Evolutionary conservation across 768 basidiomycete species (phyloP).

Genomic region (Chalciporus piperatus): DNA sequence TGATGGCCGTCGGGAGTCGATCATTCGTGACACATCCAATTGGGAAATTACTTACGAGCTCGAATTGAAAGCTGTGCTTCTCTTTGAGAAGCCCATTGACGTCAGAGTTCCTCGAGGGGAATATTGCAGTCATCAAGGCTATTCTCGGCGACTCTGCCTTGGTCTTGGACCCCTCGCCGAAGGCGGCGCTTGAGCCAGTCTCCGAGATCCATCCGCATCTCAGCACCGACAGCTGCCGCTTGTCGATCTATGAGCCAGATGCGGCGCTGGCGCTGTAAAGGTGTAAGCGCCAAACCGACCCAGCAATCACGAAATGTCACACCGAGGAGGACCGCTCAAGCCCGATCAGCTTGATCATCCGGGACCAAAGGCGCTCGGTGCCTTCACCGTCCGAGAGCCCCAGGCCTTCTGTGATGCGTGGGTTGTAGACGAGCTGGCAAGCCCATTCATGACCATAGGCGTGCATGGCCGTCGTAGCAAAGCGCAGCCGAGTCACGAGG

Average conservation of each 20-base stretch:
- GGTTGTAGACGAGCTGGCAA: too few relatives aligned
- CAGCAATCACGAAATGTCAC: slow-evolving; percentile 3
- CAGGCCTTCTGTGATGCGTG: too few relatives aligned
- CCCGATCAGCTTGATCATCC: slow-evolving; percentile 32
- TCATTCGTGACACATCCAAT: too few relatives aligned
- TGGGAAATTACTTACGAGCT: neutral
- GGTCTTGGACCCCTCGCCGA: slow-evolving; percentile 13
- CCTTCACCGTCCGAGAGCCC: too few relatives aligned
- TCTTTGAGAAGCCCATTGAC: slow-evolving; percentile 1
- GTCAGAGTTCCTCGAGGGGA: neutral
- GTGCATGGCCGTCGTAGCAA: slow-evolving; percentile 24
- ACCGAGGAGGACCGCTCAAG: slow-evolving; percentile 33
- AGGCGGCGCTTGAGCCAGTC: slow-evolving; percentile 30
- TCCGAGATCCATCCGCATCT: slow-evolving; percentile 30
- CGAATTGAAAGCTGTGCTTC: slow-evolving; percentile 3
- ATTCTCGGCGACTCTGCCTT: neutral
- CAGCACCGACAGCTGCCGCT: slow-evolving; percentile 22
- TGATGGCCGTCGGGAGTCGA: too few relatives aligned
- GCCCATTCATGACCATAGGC: too few relatives aligned
- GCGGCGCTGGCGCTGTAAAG: slow-evolving; percentile 18
- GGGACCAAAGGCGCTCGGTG: too few relatives aligned
- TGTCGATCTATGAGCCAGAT: slow-evolving; percentile 37
- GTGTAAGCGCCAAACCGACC: neutral
- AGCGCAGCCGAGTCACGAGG: too few relatives aligned
- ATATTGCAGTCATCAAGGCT: neutral